Evolutionary conservation across 306 rosid genomes (phyloP).

Genomic region (Calophaca sinica): DNA sequence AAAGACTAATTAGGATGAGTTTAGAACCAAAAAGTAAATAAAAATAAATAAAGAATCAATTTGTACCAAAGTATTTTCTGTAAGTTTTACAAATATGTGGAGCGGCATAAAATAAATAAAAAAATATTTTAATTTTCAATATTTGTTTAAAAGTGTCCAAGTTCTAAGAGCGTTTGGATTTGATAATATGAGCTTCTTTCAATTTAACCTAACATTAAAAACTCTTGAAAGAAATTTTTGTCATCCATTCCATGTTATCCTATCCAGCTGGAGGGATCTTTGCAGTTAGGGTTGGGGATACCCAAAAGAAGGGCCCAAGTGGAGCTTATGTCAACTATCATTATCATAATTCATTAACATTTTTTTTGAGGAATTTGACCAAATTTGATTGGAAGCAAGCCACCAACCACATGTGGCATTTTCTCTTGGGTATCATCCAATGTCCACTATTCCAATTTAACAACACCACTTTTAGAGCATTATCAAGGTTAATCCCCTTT

Average conservation of each 20-base stretch:
- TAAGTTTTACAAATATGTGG: not conserved
- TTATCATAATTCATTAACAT: not conserved
- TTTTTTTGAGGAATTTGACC: slow-evolving; percentile 23
- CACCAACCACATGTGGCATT: slow-evolving; percentile 31
- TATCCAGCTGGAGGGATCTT: too few species aligned
- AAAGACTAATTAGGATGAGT: too few species aligned
- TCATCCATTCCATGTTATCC: too few species aligned
- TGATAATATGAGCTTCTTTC: too few species aligned
- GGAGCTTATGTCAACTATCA: not conserved
- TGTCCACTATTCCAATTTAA: too few species aligned
- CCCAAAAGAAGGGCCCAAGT: not conserved
- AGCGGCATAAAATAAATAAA: not conserved
- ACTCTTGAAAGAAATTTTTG: too few species aligned
- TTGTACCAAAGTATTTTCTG: not conserved
- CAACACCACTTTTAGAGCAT: not conserved
- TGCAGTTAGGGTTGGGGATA: too few species aligned
- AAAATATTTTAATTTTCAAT: too few species aligned
- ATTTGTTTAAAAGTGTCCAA: too few species aligned
- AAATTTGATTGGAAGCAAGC: slow-evolving; percentile 8
- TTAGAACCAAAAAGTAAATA: too few species aligned
- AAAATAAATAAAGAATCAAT: not conserved
- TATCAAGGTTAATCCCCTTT: slow-evolving; percentile 21
- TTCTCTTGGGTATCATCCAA: not conserved
- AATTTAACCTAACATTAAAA: too few species aligned
- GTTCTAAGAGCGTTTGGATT: too few species aligned